Evolutionary conservation across 371 early-diverging fungal species (phyloP).

Genomic region (Rhizopus sp.): DNA sequence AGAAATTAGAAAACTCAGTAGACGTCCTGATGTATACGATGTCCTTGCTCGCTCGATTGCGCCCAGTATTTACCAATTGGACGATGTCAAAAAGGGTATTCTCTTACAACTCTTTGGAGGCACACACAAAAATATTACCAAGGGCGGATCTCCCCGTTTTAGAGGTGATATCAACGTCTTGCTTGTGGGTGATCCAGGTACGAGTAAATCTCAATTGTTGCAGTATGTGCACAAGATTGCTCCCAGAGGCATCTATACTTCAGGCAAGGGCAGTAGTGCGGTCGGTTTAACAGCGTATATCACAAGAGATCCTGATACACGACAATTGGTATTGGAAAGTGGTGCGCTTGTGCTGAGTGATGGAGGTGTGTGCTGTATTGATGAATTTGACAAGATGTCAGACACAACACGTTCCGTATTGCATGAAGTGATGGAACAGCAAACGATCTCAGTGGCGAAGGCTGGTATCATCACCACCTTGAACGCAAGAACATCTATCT

Average conservation of each 20-base stretch:
- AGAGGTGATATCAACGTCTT: slow-evolving; percentile 98
- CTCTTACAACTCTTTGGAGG: slow-evolving; percentile 99
- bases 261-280: slow-evolving; percentile 98
- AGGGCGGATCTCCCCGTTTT: slow-evolving; percentile 72
- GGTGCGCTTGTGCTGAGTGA: slow-evolving; percentile 99
- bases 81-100: slow-evolving; percentile 98
- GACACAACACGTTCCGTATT: slow-evolving; percentile 95
- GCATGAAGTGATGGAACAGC: slow-evolving; percentile 99
- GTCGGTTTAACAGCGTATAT: slow-evolving; percentile 99
- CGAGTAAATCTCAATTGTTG: slow-evolving; percentile 98
- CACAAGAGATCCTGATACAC: slow-evolving; percentile 96
- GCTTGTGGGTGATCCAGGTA: slow-evolving; percentile 99
- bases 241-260: slow-evolving; percentile 98
- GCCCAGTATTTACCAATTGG: slow-evolving; percentile 97
- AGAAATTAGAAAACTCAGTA: slow-evolving; percentile 63
- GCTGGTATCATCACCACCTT: slow-evolving; percentile 99
- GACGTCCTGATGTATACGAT: slow-evolving; percentile 76
- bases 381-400: slow-evolving; percentile 99
- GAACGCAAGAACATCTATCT: slow-evolving; percentile 98
- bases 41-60: slow-evolving; percentile 85
- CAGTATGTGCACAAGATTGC: slow-evolving; percentile 95
- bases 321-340: slow-evolving; percentile 97
- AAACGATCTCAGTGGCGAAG: slow-evolving; percentile 99
- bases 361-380: slow-evolving; percentile 99
- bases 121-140: slow-evolving; percentile 74